A percentile compares a stretch with the other conserved stretches of the same genome.
Conservation (phyloP, 176 grass and related monocot species). For the Phyllostachys edulis region DNA sequence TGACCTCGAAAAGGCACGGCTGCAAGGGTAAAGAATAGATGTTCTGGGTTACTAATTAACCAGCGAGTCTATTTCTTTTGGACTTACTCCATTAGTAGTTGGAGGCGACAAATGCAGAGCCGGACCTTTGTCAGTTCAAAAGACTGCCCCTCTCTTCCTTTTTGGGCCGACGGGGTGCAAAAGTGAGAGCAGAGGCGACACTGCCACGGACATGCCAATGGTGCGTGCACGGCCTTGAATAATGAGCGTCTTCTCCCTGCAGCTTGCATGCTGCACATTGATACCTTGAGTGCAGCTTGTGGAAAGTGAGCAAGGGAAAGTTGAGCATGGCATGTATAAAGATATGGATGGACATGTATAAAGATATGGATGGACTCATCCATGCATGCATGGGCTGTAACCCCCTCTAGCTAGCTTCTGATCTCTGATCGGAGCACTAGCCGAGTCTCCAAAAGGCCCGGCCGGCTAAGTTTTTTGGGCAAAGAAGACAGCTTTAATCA, state of each 20-base stretch:
- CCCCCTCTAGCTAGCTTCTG: neutral
- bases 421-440: conserved; percentile 31
- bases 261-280: conserved; percentile 12
- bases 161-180: conserved; percentile 28
- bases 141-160: neutral
- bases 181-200: conserved; percentile 29
- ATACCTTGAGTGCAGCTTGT: conserved; percentile 16
- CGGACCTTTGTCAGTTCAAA: conserved; percentile 21
- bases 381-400: neutral
- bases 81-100: neutral
- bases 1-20: neutral
- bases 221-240: conserved; percentile 28
- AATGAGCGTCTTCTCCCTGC: conserved; percentile 29
- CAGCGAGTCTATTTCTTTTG: neutral
- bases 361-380: conserved; percentile 6
- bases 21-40: neutral
- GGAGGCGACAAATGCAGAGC: conserved; percentile 21
- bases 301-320: conserved; percentile 31
- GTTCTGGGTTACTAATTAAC: neutral
- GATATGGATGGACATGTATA: conserved; percentile 14
- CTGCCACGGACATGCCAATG: conserved; percentile 16
- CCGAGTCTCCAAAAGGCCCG: conserved; percentile 2
- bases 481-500: conserved; percentile 28
- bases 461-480: neutral
- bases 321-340: neutral